These are phyloP conservation scores for Geotrichum siamense DNA, from an alignment of 1,139 yeast genomes.

Conservation along the genomic window DNA sequence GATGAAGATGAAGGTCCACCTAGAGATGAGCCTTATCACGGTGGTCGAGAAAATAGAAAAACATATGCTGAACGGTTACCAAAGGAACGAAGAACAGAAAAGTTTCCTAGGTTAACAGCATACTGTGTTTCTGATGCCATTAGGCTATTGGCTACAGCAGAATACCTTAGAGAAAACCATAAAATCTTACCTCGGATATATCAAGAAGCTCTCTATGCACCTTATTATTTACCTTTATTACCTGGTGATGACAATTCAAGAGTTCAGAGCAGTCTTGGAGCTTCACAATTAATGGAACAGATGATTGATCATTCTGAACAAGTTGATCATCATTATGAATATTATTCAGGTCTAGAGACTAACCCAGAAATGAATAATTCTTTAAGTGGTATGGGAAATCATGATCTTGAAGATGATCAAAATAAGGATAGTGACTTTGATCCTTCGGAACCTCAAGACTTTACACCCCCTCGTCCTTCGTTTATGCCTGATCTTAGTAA, in stretches of 20 bases:
- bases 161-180: constrained; percentile 61
- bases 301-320: constrained; percentile 75
- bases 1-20: constrained; percentile 26
- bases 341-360: constrained; percentile 62
- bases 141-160: constrained; percentile 53
- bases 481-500: neutral
- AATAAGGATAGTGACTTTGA: constrained; percentile 55
- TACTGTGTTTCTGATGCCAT: constrained; percentile 82
- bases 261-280: constrained; percentile 73
- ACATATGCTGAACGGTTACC: constrained; percentile 64
- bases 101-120: constrained; percentile 80
- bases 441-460: constrained; percentile 62
- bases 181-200: constrained; percentile 78
- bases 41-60: constrained; percentile 9
- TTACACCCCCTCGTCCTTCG: constrained; percentile 35
- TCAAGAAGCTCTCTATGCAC: constrained; percentile 87
- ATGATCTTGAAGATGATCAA: neutral
- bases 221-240: constrained; percentile 76
- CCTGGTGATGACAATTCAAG: constrained; percentile 85
- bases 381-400: neutral
- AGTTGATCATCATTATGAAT: constrained; percentile 85
- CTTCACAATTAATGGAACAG: constrained; percentile 58
- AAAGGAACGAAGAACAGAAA: constrained; percentile 59
- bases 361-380: constrained; percentile 4
- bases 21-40: constrained; percentile 11